Evolutionary conservation across 495 filamentous ascomycete species (phyloP), one percentile per base, ranked within the genome.

Genomic region (Usnea hakonensis): DNA sequence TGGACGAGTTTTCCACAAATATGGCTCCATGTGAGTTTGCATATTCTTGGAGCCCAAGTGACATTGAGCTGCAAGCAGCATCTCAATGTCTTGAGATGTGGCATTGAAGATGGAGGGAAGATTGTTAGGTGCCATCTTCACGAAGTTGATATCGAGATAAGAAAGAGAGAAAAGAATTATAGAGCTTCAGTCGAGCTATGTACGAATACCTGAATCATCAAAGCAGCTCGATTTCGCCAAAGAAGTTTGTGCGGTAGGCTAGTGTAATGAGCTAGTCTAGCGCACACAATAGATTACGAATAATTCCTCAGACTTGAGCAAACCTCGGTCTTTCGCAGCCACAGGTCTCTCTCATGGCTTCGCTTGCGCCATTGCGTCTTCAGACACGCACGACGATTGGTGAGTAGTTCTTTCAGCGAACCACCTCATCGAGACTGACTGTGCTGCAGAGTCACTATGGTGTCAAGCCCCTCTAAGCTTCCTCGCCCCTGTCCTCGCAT

Each of bases 31-130:
- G 81, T 97, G 91, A 73, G 94, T 85, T 82, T 96, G 91, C 68
- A 97, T 74, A 84, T 98, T 98, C 88, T 98, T 98, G 80, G 88
- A 91, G 75, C 94, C 94, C 67, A 98, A 85, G 81, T 98, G 94
- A 78, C 85, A 87, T 79, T 97, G 91, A 73, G 94, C 94, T 72
- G 91, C 88, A 58, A 98, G 87, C 68, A 98, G 89, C 90, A 92
- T 95, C 89, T 98, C 94, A 82, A 98, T 95, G 83, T 98, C 94
- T 79, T 87, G 80, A 56, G 80, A 77, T 67, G 87, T 90, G 60
- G 87, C 85, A 83, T 89, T 88, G 89, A 97, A 95, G 67, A 86
- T 84, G 55, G 90, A 82, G 72, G 91, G 91, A 65, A 95, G 88
- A 78, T 96, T 92, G 64, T 87, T 80, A 73, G 92, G 90, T 74